Percentiles rank a stretch among this genome's conserved stretches.
Evolutionary conservation across 331 rosid genomes (phyloP).

Genomic region (Dryas integrifolia): DNA sequence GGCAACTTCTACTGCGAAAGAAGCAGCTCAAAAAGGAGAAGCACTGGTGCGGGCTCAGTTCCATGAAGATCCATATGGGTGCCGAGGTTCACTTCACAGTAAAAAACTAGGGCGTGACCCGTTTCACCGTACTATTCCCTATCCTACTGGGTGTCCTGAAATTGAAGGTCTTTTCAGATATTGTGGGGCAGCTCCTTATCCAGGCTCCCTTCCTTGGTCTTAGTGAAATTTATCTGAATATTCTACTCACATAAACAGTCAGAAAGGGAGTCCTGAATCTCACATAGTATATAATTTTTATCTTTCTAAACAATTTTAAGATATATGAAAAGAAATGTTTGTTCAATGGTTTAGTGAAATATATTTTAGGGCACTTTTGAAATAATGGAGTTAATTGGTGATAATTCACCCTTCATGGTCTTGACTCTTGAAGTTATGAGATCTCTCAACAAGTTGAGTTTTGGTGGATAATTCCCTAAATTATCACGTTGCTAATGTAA

Average conservation of each 20-base stretch:
- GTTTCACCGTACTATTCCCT: constrained; percentile 80
- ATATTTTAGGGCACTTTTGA: not conserved
- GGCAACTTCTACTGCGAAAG: constrained; percentile 54
- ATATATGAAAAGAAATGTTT: not conserved
- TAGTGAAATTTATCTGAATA: not conserved
- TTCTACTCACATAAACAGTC: constrained; percentile 5
- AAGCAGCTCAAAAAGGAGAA: constrained; percentile 73
- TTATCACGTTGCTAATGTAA: not conserved
- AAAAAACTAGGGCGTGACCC: constrained; percentile 81
- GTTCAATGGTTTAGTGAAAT: not conserved
- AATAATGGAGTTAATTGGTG: not conserved
- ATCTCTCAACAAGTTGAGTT: not conserved
- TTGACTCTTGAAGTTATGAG: too few species aligned
- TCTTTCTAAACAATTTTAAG: constrained; percentile 4
- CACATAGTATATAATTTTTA: not conserved
- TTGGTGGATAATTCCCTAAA: not conserved
- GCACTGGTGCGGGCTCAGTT: constrained; percentile 74
- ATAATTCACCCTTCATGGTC: not conserved
- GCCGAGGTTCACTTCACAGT: constrained; percentile 62
- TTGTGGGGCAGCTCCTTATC: constrained; percentile 65
- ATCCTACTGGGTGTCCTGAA: constrained; percentile 85
- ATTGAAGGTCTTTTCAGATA: constrained; percentile 73
- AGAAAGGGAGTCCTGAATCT: constrained; percentile 12
- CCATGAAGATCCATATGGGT: constrained; percentile 75
- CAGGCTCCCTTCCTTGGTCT: constrained; percentile 70